phyloP scores from a whole-genome alignment of 129 eudicot genomes.

The Calendula officinalis region DNA sequence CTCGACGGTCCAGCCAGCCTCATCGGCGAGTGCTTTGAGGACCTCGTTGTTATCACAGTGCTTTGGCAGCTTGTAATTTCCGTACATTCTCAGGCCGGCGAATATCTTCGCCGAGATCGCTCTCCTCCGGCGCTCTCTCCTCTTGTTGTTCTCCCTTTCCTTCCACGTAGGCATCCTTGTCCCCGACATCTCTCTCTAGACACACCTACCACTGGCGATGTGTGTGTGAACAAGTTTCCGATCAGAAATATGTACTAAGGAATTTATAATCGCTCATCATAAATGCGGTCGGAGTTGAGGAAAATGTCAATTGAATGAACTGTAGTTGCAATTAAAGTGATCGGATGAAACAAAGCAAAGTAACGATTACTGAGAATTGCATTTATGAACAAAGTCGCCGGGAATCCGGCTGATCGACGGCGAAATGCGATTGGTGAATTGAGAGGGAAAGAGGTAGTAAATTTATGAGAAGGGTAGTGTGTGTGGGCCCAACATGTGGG shows the following conservation, averaged over 20 bases:
- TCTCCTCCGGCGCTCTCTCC: slow-evolving; percentile 74
- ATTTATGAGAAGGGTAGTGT: slow-evolving; percentile 14
- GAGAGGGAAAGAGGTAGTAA: slow-evolving; percentile 4
- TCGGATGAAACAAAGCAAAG: neutral
- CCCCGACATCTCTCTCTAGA: slow-evolving; percentile 38
- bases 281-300: neutral
- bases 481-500: slow-evolving; percentile 24
- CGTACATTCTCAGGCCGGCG: slow-evolving; percentile 74
- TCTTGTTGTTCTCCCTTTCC: slow-evolving; percentile 86
- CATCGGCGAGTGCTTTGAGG: slow-evolving; percentile 74
- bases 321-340: slow-evolving; percentile 4
- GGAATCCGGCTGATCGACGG: slow-evolving; percentile 27
- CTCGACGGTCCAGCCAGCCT: slow-evolving; percentile 91
- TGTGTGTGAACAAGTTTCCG: too few relatives aligned
- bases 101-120: slow-evolving; percentile 80
- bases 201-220: neutral
- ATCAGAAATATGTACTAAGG: neutral
- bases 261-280: neutral
- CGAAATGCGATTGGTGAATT: slow-evolving; percentile 20
- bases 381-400: slow-evolving; percentile 21
- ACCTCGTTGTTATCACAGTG: slow-evolving; percentile 87
- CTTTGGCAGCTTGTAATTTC: slow-evolving; percentile 69
- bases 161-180: slow-evolving; percentile 78
- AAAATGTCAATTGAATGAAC: slow-evolving; percentile 9
- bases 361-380: neutral